phyloP scores from a whole-genome alignment of 2,329 filamentous ascomycete genomes.

The Penicillium sclerotigenum region DNA sequence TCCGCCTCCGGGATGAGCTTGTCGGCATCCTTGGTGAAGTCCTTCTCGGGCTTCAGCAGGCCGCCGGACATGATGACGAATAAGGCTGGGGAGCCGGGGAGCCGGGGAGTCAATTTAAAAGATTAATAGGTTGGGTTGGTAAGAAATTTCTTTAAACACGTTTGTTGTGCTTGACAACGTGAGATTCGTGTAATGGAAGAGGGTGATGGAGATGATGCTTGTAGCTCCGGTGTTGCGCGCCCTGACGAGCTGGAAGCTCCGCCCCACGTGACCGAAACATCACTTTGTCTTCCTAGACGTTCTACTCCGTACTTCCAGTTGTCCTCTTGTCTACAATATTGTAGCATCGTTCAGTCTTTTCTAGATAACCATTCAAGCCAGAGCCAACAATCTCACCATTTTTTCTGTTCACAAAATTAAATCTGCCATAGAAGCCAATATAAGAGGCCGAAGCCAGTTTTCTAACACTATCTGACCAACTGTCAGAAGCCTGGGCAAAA shows the following conservation, averaged over 20 bases:
- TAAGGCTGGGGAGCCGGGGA: background rate
- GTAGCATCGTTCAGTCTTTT: no score
- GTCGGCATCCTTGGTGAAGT: conserved; percentile 96
- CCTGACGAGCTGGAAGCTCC: conserved; percentile 30
- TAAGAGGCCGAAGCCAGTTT: background rate
- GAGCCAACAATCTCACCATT: background rate
- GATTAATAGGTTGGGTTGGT: background rate
- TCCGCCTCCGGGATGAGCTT: conserved; percentile 86
- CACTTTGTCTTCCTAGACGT: background rate
- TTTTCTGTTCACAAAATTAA: background rate
- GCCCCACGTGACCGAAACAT: conserved; percentile 27
- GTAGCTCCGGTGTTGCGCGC: conserved; percentile 21
- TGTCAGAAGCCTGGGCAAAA: background rate
- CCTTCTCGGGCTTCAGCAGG: conserved; percentile 91
- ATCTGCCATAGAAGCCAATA: background rate
- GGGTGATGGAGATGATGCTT: conserved; percentile 19
- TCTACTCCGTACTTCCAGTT: background rate
- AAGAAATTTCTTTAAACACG: background rate
- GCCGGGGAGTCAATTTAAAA: background rate
- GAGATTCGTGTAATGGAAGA: conserved; percentile 10
- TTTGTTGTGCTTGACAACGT: background rate
- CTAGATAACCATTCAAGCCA: background rate
- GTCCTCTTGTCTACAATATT: no score
- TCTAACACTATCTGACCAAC: background rate
- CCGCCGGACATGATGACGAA: conserved; percentile 71